phyloP scores from a whole-genome alignment of 306 rosid genomes.

The Alnus rubra region DNA sequence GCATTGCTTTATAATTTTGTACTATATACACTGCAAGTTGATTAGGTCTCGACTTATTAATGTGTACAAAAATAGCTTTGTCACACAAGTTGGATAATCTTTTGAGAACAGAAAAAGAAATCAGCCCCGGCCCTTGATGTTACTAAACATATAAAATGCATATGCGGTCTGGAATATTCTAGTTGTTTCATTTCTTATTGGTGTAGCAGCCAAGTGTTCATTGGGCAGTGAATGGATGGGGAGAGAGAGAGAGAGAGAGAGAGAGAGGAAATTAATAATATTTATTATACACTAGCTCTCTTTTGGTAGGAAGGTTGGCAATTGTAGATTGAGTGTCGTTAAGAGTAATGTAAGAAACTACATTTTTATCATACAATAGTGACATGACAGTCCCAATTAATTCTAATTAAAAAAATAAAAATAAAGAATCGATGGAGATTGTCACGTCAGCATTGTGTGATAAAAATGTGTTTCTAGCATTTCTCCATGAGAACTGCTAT shows the following conservation, averaged over 20 bases:
- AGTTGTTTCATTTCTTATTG: background rate
- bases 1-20: background rate
- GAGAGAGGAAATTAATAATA: background rate
- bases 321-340: no score
- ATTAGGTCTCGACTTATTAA: background rate
- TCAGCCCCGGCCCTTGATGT: background rate
- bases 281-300: no score
- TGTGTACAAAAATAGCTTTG: slow-evolving; percentile 4
- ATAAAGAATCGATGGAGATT: no score
- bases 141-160: background rate
- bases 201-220: background rate
- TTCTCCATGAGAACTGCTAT: no score
- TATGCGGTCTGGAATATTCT: background rate
- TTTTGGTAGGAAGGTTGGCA: no score
- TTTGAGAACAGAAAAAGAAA: background rate
- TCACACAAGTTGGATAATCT: background rate
- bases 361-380: no score
- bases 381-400: no score
- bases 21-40: slow-evolving; percentile 1
- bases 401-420: no score
- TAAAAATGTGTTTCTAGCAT: no score
- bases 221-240: background rate
- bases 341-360: no score
- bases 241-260: no score
- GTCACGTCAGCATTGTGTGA: no score